Base-by-base conservation (phyloP, 2,329 filamentous ascomycete genomes). In the Diplodia seriata region DNA sequence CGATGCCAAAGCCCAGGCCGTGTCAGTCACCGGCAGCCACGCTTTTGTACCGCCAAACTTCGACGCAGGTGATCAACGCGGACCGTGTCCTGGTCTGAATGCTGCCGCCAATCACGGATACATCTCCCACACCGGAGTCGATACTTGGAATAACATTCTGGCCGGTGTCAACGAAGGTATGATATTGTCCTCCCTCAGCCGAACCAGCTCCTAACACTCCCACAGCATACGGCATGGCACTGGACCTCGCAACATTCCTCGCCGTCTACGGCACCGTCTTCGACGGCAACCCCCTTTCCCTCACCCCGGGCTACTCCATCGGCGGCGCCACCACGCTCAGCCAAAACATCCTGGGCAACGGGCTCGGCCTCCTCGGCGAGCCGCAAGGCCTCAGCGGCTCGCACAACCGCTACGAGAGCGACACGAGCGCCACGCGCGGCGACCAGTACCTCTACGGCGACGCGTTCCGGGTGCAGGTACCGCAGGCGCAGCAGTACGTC, bases 341-440 rank as follows among this genome's bases (percentile, higher is more conserved):
- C 70, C 76, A 79, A 66, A 78, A 75, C 72, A 79, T 77, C 72
- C 70, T 72, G 20, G 77, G 73, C 47, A 73, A 72, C 56, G 70
- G 84, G 0, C 68, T 80, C 0, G 83, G 83, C 0, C 75, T 85
- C 1, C 73, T 85, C 0, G 78, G 82, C 2, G 77, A 77, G n/a
- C 83, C 83, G 0, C 80, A 81, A 51, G 84, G 84, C 4, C 77
- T 87, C 2, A 75, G 75, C 15, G 82, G 82, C 20, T 82, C 82
- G 3, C 85, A 87, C 73, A 86, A 86, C 73, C 81, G 83, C 65
- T 84, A 86, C 71, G 85, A 87, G 76, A 76, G 81, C 0, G 85
- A 87, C 73, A 82, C 78, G 0, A 86, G 84, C 51, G 79, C 81
- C 54, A 86, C 84, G 0, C 81, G 85, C 2, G 80, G 82, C 40